Conservation (phyloP, 1,139 yeast genomes). For the Lodderomyces orthopsilosis region DNA sequence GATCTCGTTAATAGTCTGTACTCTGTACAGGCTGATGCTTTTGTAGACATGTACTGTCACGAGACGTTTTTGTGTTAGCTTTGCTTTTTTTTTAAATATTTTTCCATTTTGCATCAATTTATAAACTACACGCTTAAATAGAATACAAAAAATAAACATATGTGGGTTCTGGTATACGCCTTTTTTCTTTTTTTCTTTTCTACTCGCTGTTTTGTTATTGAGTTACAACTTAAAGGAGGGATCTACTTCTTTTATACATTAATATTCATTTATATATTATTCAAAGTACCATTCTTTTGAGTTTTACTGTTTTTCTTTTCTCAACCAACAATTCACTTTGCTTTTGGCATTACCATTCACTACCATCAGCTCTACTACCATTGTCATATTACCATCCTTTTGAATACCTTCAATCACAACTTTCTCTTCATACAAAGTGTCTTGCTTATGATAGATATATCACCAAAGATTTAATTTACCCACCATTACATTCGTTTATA, state of each 20-base stretch:
- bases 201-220: conserved; percentile 1
- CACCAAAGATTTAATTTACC: background rate
- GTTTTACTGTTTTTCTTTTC: no score
- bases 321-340: background rate
- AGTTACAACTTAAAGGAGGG: background rate
- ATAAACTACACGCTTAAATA: background rate
- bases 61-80: background rate
- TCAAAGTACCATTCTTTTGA: background rate
- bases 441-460: background rate
- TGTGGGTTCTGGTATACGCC: no score
- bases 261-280: background rate
- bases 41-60: background rate
- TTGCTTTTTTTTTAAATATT: no score
- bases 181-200: background rate
- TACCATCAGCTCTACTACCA: no score
- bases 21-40: no score
- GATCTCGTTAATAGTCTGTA: no score
- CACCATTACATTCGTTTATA: background rate
- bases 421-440: background rate
- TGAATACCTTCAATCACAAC: no score
- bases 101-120: background rate
- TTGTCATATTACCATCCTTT: no score
- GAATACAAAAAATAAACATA: background rate
- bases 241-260: background rate
- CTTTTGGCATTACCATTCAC: background rate